Base-by-base conservation (phyloP, 1,284 basidiomycete species). In the Rhodofomes roseus region DNA sequence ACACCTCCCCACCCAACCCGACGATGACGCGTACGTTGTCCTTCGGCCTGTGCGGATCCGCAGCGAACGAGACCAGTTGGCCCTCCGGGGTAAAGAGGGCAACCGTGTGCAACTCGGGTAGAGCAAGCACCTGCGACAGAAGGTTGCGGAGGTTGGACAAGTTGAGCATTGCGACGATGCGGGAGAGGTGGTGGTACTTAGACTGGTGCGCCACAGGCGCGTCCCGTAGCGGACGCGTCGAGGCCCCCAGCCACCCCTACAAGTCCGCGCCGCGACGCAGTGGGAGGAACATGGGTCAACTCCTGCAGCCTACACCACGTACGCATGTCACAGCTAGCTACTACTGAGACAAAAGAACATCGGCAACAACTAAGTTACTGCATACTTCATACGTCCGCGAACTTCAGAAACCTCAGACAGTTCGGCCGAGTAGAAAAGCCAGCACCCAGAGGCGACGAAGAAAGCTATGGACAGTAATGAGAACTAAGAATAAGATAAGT, bases 11-110 rank as follows among this genome's bases (percentile, higher is more conserved):
- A 52, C 83, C 82, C 14, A 92, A 72, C 18, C 89, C 90, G 12
- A 87, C 87, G 31, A 87, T 74, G 36, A 91, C 80, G 57, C 86
- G 82, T 53, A 91, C 79, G 60, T 88, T 83, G 67, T 92, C 90
- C 72, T 90, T 91, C 37, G 83, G 72, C 58, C 81, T 76, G 34
- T 71, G 68, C 4, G 79, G 77, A 20, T 77, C 77, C 27, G 82
- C 76, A 9, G 82, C 80, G 63, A 77, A 81, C 9, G 83, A 85
- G 18, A 89, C 76, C 14, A 89, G 78, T 65, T 87, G 82, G 7
- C 87, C 87, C 27, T 81, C 72, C 11, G 85, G 80, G 27, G 86
- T 86, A 62, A 87, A 76, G 16, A 89, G 77, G 46, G 81, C 79
- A 0, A 81, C 85, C 1, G 86, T 87, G 65, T 88, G 86, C 48